Evolutionary conservation across 2,329 filamentous ascomycete species (phyloP), one percentile per base, ranked within the genome.

Genomic region (Gaeumannomyces tritici): DNA sequence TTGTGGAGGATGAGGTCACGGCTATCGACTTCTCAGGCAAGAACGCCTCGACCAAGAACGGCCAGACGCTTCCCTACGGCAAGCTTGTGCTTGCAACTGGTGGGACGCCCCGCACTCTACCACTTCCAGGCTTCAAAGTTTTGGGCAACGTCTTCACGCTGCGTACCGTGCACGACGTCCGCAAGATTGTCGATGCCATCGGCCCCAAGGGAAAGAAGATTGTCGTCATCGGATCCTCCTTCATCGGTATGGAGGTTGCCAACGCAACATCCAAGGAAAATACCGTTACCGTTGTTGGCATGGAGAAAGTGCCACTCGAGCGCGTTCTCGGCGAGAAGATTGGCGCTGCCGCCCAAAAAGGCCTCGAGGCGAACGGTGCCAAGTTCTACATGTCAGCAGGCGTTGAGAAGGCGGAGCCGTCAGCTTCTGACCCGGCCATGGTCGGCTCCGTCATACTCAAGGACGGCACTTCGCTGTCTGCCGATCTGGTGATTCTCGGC

Each of bases 171-270:
- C 82, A 87, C 55, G 88, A 98, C 70, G 85, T 88, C 0, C 85
- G 93, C 72, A 82, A 81, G 63, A 97, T 99, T 67, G 81, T 91
- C 29, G 81, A 79, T 1, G 91, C 91, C 8, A 89, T 96, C 58
- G 91, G 91, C 33, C 80, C 85, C 56, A 89, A 90, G 71, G 86
- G 86, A 64, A 97, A 96, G 82, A 97, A 96, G 75, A 86, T 99
- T 67, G 91, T 96, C 58, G 82, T 99, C 18, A 81, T 99, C 62
- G 95, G 95, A 55, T 93, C 89, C 64, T 96, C 91, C 0, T 99
- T 99, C 75, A 99, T 99, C 71, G 95, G 95, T 55, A 96, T 99
- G 90, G 95, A 99, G 75, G 85, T 96, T n/a, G 93, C 90, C 65
- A 95, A 93, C 66, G 88, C 96, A 0, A 87, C 89, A 0, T 77